Base-by-base conservation (phyloP, 2,329 filamentous ascomycete genomes). In the Hymenoscyphus fraxineus region DNA sequence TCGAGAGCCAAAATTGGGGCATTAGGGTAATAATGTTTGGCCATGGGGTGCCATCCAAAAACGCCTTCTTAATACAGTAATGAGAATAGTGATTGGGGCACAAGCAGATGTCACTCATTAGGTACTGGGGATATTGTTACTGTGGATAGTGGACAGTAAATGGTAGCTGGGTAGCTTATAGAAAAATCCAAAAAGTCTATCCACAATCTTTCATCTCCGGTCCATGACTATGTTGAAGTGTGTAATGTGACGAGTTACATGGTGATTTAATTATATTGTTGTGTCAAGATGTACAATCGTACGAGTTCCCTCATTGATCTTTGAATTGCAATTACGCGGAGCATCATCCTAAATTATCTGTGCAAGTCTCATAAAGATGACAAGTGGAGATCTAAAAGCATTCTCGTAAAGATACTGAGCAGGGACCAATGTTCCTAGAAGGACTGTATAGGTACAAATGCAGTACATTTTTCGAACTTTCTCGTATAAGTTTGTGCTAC, bases 11-110 rank as follows among this genome's bases (percentile, higher is more conserved):
- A 41, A 27, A n/a, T n/a, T 44, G 19, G 40, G 39, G 58, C 35
- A 31, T 38, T 44, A 9, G 27, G 27, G 16, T 57, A 22, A 64
- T 68, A 63, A 61, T 68, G 67, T 61, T 68, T 61, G 41, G 40
- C 61, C 66, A 64, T 64, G 62, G 63, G 65, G 51, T 35, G 64
- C 22, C 39, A 51, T 51, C 51, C 27, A 41, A 59, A 59, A 40
- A 59, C 40, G 58, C 31, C 38, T 40, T 27, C 38, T 31, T 39
- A 44, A 59, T 22, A 6, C 13, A 38, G 27, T 41, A 41, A 44
- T 27, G 47, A 54, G 47, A 22, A 22, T n/a, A 10, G 44, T 51
- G 47, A 27, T 27, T 51, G 22, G 47, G 47, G 22, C 10, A 54
- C 3, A n/a, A 27, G 22, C 47, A 54, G 19, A 54, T 54, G 47